Percentiles rank a stretch among this genome's conserved stretches.
Conservation (phyloP, 208 protist genomes). For the Trichomonas tenax region DNA sequence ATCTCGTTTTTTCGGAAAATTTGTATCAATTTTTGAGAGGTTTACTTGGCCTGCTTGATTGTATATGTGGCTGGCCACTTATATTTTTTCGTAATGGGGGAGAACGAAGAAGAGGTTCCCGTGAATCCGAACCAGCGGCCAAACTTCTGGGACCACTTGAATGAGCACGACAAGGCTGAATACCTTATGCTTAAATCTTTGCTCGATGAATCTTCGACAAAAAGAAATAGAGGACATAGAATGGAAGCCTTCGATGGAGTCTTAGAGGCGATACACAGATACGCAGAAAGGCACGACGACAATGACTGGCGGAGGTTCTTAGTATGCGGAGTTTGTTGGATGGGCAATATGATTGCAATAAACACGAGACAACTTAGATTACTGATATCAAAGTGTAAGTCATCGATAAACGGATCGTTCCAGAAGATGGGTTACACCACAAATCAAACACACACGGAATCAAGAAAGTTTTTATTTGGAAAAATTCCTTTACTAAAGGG, state of each 20-base stretch:
- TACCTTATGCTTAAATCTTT: background rate
- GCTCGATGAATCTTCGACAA: background rate
- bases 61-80: too few species aligned
- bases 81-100: too few species aligned
- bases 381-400: background rate
- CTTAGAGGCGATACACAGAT: background rate
- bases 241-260: background rate
- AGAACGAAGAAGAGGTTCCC: too few species aligned
- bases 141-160: background rate
- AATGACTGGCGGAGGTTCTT: background rate
- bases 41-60: too few species aligned
- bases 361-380: background rate
- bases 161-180: background rate
- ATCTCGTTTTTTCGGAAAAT: too few species aligned
- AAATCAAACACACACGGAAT: background rate
- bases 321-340: background rate
- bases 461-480: background rate
- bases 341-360: background rate
- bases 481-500: background rate
- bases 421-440: background rate
- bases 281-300: background rate
- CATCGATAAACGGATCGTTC: background rate
- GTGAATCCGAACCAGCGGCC: too few species aligned
- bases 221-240: background rate
- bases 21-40: too few species aligned